Percentiles rank a stretch among this genome's conserved stretches.
These are phyloP conservation scores for Candida schatavii DNA, from an alignment of 805 yeast species.

Conservation along the genomic window DNA sequence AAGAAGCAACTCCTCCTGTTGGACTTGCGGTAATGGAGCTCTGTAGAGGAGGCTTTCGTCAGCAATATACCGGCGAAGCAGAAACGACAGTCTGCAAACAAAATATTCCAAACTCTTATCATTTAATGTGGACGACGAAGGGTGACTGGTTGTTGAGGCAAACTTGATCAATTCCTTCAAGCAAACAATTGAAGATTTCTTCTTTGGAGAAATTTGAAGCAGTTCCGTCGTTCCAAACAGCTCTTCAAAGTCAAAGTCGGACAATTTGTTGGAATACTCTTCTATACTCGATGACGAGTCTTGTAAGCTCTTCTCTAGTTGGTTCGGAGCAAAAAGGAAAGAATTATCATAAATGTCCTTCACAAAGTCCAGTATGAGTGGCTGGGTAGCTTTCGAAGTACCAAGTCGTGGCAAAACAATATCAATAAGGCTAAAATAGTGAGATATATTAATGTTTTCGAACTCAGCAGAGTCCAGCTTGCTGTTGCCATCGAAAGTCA, in stretches of 20 bases:
- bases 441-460: constrained; percentile 46
- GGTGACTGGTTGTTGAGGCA: constrained; percentile 12
- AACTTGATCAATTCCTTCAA: constrained; percentile 50
- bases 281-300: constrained; percentile 23
- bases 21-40: constrained; percentile 66
- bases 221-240: constrained; percentile 65
- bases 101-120: constrained; percentile 34
- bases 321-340: constrained; percentile 56
- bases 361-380: constrained; percentile 41
- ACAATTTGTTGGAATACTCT: constrained; percentile 36
- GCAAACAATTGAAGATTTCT: constrained; percentile 52
- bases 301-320: constrained; percentile 40
- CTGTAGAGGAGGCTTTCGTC: constrained; percentile 57
- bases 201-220: constrained; percentile 41
- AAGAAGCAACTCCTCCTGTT: constrained; percentile 56
- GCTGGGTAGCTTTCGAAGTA: constrained; percentile 20
- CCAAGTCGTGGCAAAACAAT: constrained; percentile 34
- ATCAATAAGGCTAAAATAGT: constrained; percentile 41
- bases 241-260: constrained; percentile 43
- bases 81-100: constrained; percentile 55
- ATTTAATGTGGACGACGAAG: constrained; percentile 22
- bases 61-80: constrained; percentile 60
- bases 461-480: constrained; percentile 15
- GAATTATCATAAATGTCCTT: constrained; percentile 56
- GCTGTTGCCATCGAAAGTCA: constrained; percentile 36